A percentile compares a stretch with the other conserved stretches of the same genome.
Evolutionary conservation across 768 basidiomycete species (phyloP).

Genomic region (Xerocomus spinulosus): DNA sequence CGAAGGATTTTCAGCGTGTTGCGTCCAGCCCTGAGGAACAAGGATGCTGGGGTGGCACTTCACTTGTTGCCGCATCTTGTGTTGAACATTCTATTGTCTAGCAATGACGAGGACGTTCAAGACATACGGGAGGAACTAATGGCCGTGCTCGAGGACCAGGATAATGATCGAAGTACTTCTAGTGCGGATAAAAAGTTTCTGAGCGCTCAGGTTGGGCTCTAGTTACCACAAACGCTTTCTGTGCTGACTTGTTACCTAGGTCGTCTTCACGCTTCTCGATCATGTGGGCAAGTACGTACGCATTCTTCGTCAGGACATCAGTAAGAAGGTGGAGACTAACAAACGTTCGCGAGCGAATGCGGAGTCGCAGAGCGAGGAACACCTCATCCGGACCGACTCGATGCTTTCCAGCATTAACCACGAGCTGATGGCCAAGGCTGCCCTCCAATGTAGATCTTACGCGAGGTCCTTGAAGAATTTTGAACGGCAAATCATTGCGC

Average conservation of each 20-base stretch:
- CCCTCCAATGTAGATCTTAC: conserved; percentile 90
- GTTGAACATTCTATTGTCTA: conserved; percentile 77
- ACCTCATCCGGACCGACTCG: conserved; percentile 71
- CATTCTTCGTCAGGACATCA: conserved; percentile 62
- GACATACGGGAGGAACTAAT: conserved; percentile 74
- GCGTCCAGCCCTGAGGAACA: conserved; percentile 70
- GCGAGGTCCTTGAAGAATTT: conserved; percentile 94
- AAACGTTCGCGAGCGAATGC: conserved; percentile 45
- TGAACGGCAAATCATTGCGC: conserved; percentile 70
- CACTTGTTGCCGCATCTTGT: conserved; percentile 90
- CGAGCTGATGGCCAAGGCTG: conserved; percentile 88
- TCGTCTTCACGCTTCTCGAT: conserved; percentile 90
- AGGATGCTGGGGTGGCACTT: conserved; percentile 92
- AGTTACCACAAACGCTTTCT: background rate
- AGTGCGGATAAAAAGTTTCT: conserved; percentile 77
- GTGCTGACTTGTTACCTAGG: conserved; percentile 43
- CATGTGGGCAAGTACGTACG: conserved; percentile 91
- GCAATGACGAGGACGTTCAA: conserved; percentile 53
- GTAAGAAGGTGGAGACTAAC: conserved; percentile 43
- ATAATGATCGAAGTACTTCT: conserved; percentile 53
- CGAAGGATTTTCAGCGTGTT: conserved; percentile 74
- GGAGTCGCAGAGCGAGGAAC: conserved; percentile 45
- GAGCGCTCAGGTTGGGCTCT: conserved; percentile 77
- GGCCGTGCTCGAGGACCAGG: conserved; percentile 83
- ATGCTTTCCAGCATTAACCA: conserved; percentile 79